These are phyloP conservation scores for Leishmania gerbilli DNA, from an alignment of 208 protist species.

Conservation along the genomic window DNA sequence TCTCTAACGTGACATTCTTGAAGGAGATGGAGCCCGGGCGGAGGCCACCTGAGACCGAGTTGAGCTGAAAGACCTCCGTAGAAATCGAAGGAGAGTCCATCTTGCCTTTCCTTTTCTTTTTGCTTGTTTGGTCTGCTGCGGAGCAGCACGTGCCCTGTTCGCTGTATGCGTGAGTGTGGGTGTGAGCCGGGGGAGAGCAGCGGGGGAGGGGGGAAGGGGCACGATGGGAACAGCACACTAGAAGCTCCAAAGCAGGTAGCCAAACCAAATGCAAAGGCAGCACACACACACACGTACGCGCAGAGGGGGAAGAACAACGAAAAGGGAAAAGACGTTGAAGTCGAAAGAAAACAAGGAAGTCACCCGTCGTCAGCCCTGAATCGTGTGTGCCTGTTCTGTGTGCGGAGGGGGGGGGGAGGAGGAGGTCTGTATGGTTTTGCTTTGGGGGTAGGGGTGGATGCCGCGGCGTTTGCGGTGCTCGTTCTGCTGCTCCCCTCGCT, in stretches of 20 bases:
- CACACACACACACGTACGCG: background rate
- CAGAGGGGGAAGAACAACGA: background rate
- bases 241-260: background rate
- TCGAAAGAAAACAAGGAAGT: background rate
- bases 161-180: conserved; percentile 1
- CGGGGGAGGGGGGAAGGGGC: background rate
- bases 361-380: background rate
- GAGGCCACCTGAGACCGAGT: conserved; percentile 91
- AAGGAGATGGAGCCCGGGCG: conserved; percentile 94
- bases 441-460: background rate
- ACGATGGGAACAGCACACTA: background rate
- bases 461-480: background rate
- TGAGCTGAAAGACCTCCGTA: conserved; percentile 86
- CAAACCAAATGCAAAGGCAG: too few species aligned
- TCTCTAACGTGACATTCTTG: conserved; percentile 97
- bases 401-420: background rate
- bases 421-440: background rate
- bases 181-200: background rate
- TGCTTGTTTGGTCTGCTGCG: background rate
- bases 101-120: background rate
- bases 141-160: background rate
- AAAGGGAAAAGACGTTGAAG: background rate
- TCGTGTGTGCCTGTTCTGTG: background rate
- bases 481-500: background rate
- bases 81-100: conserved; percentile 64